phyloP scores from a whole-genome alignment of 345 rosid species.

The Trapa bicornis region DNA sequence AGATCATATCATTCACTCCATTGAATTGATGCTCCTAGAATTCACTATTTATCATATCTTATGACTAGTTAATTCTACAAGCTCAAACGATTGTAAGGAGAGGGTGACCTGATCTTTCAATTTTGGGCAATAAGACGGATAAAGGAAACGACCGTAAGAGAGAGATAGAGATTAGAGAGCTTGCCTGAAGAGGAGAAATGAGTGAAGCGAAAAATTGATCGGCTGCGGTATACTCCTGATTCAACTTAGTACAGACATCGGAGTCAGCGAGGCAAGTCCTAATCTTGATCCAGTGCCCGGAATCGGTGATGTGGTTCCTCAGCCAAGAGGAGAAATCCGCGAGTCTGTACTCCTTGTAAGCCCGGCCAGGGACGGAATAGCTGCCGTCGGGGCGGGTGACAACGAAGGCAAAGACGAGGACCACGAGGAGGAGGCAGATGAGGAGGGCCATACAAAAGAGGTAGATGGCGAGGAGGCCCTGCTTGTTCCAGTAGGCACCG shows the following conservation, averaged over 20 bases:
- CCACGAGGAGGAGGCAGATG: conserved; percentile 47
- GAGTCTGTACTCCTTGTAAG: conserved; percentile 55
- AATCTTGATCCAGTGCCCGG: conserved; percentile 53
- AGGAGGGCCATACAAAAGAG: conserved; percentile 85
- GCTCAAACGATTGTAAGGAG: too few species aligned
- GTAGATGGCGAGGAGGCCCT: conserved; percentile 68
- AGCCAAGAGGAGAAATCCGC: conserved; percentile 68
- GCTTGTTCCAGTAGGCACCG: conserved; percentile 82
- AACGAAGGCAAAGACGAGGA: conserved; percentile 65
- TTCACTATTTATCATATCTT: neutral
- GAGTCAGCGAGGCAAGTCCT: conserved; percentile 60
- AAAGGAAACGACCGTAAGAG: neutral
- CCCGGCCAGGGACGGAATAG: conserved; percentile 47
- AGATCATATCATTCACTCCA: neutral
- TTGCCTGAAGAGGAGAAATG: conserved; percentile 75
- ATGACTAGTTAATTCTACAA: neutral
- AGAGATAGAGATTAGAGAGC: conserved; percentile 2
- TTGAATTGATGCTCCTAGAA: neutral
- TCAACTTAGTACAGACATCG: conserved; percentile 49
- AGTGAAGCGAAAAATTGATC: conserved; percentile 58
- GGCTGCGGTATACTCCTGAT: conserved; percentile 36
- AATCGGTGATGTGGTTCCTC: conserved; percentile 42
- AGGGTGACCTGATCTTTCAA: too few species aligned
- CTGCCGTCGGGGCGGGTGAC: conserved; percentile 75
- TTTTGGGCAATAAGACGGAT: too few species aligned